phyloP scores from a whole-genome alignment of 2,329 filamentous ascomycete genomes.

The Aspergillus japonicus region DNA sequence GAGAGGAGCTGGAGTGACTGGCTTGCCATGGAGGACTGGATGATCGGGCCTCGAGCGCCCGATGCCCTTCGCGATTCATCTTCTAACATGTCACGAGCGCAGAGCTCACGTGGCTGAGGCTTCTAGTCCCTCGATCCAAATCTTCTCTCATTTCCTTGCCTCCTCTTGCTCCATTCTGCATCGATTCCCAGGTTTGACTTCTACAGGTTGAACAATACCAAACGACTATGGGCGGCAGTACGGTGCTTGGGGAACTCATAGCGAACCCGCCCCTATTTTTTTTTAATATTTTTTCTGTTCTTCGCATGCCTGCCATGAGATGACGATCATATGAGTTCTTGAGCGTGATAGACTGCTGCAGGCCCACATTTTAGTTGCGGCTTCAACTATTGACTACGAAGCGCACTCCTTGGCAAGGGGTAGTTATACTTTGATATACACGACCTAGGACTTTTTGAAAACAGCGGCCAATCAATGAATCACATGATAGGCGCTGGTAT shows the following conservation, averaged over 20 bases:
- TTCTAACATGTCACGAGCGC: conserved; percentile 35
- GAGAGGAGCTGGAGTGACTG: conserved; percentile 90
- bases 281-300: conserved; percentile 7
- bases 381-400: conserved; percentile 1
- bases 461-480: neutral
- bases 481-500: neutral
- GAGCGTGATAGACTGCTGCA: conserved; percentile 15
- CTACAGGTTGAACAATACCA: neutral
- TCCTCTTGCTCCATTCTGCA: neutral
- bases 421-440: neutral
- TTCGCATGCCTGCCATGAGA: conserved; percentile 12
- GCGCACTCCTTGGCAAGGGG: neutral
- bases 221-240: neutral
- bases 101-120: conserved; percentile 30
- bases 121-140: neutral
- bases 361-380: conserved; percentile 8
- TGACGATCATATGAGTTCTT: conserved; percentile 18
- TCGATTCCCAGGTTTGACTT: neutral
- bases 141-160: neutral
- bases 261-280: neutral
- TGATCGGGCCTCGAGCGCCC: conserved; percentile 81
- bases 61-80: conserved; percentile 42
- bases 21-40: conserved; percentile 98
- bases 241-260: conserved; percentile 6
- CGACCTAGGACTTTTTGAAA: neutral